Evolutionary conservation across 306 rosid species (phyloP), one percentile per base, ranked within the genome.

Genomic region (Pyrus communis): DNA sequence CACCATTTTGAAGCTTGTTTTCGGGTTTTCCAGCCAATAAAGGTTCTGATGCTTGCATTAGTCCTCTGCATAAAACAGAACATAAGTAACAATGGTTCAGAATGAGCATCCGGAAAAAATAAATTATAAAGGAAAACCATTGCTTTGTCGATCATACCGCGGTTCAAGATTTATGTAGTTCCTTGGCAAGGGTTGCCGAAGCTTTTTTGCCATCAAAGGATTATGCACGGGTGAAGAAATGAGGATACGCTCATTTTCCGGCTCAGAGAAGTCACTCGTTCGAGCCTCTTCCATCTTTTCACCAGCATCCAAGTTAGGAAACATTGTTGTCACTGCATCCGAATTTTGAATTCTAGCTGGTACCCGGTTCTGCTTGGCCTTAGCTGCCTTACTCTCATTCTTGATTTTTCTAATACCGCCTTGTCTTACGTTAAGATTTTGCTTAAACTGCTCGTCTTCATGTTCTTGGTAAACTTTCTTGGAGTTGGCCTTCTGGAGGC

Each of bases 371-470:
- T 82, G 93, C 87, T 88, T 94, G 60, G 82, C 74, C 89, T 86
- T 93, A 66, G 81, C 55, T 51, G 21, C 70, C 87, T 85, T 88
- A 45, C 80, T 85, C 27, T 91, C 93, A 70, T 58, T 71, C 81
- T 83, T 90, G 82, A 77, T 79, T 82, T 88, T 92, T 79, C 92
- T 90, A 27, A 81, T 78, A 72, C 91, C 88, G 11, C 91, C 88
- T 81, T 90, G 97, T 77, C 86, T 91, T 80, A 83, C 63, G 69
- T 77, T 79, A 77, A 86, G 81, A 81, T 89, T 81, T 77, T 87
- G 94, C 85, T 86, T 90, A 68, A 80, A 81, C 74, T 86, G 92
- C 72, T 90, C 96, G 35, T 88, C 97, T 84, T 90, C 97, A 12
- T 77, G 82, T 73, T 89, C 97, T 75, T 77, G 86, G 70, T 82